A percentile compares a stretch with the other conserved stretches of the same genome.
phyloP scores from a whole-genome alignment of 306 rosid genomes.

The Benincasa hispida region DNA sequence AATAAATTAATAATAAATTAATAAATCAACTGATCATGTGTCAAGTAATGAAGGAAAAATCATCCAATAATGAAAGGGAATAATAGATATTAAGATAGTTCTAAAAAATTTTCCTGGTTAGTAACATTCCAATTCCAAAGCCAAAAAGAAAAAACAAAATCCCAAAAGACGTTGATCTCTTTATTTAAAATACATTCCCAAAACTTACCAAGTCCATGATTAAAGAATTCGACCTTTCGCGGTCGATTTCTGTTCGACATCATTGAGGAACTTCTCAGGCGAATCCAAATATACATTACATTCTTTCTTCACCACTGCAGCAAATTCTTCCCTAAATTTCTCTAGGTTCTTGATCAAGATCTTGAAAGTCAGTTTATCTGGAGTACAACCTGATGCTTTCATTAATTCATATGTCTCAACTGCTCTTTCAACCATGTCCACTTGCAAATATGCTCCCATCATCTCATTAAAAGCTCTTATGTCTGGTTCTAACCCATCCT shows the following conservation, averaged over 20 bases:
- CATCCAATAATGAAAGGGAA: too few species aligned
- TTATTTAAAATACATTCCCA: not conserved
- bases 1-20: too few species aligned
- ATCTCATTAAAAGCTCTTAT: constrained; percentile 52
- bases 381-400: constrained; percentile 51
- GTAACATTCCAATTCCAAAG: too few species aligned
- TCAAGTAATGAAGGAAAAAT: too few species aligned
- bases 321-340: constrained; percentile 32
- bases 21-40: too few species aligned
- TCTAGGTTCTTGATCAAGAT: constrained; percentile 42
- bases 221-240: constrained; percentile 14
- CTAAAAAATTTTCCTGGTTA: too few species aligned
- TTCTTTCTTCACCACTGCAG: constrained; percentile 35
- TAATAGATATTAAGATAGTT: too few species aligned
- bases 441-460: constrained; percentile 59
- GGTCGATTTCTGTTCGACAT: constrained; percentile 22
- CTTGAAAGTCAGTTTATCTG: constrained; percentile 51
- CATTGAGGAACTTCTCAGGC: constrained; percentile 27
- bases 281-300: constrained; percentile 29
- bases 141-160: too few species aligned
- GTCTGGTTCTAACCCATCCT: constrained; percentile 41
- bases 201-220: not conserved
- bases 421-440: constrained; percentile 40
- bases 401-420: constrained; percentile 35
- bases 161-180: too few species aligned